Evolutionary conservation across 768 basidiomycete species (phyloP), one percentile per base, ranked within the genome.

Genomic region (Paxillus ammoniavirescens): DNA sequence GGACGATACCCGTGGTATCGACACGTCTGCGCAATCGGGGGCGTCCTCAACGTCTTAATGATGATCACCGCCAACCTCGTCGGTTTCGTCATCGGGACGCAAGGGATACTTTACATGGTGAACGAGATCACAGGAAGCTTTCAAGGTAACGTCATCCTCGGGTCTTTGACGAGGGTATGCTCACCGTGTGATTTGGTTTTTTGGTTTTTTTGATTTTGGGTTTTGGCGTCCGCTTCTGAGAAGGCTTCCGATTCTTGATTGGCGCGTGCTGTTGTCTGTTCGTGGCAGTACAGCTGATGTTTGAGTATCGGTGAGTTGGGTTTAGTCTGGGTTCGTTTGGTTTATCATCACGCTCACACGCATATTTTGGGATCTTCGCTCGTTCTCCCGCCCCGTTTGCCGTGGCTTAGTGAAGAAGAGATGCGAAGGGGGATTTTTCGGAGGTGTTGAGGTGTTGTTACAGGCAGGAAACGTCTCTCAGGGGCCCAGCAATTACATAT

Each of bases 11-110:
- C 73, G 26, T 98, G 95, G 95, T 96, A 93, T 68, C 78, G 97
- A 23, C 94, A 95, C 63, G 73, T 88, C 15, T 86, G 87, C 52
- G 95, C 90, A 2, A 47, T 86, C 0, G 96, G 95, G 10, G 93
- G 84, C 0, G 87, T 93, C 4, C 63, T 83, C 61, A 98, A 97
- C 66, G 79, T 95, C 23, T 62, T 95, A 26, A 80, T 91, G 73
- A 91, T 98, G 93, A 87, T 92, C 81, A 67, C 80, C 0, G 97
- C 93, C 21, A 98, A 99, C 69, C 80, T 98, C 9, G 86, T 98
- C 4, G 97, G 97, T 2, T 98, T 99, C 65, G 96, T 93, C 12
- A 78, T 98, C 43, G 95, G 95, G 2, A 73, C 82, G 0, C 92
- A 97, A 5, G 94, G 94, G 0, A 78, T 86, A 37, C 65, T 70